Percentiles rank a stretch among this genome's conserved stretches.
phyloP scores from a whole-genome alignment of 345 rosid genomes.

The Syzygium aromaticum region DNA sequence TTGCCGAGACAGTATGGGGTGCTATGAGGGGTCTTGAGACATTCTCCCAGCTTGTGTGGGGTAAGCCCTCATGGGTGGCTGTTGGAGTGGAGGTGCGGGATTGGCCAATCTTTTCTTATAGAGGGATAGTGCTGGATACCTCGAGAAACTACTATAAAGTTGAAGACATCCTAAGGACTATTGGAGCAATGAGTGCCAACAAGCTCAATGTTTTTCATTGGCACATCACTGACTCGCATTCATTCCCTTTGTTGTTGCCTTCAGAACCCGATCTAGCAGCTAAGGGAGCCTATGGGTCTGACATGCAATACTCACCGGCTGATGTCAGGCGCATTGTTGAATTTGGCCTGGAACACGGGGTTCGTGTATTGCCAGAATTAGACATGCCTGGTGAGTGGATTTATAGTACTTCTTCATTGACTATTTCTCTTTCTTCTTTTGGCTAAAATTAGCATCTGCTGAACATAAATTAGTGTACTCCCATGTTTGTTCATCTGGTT shows the following conservation, averaged over 20 bases:
- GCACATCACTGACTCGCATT: conserved; percentile 85
- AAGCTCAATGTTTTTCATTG: conserved; percentile 89
- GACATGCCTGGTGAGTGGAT: conserved; percentile 71
- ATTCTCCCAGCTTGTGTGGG: conserved; percentile 80
- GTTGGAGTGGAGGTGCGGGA: conserved; percentile 43
- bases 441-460: not conserved
- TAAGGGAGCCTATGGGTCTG: conserved; percentile 60
- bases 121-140: conserved; percentile 73
- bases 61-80: conserved; percentile 32
- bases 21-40: conserved; percentile 89
- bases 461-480: not conserved
- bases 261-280: conserved; percentile 67
- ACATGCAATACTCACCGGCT: conserved; percentile 48
- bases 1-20: conserved; percentile 63
- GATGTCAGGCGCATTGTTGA: conserved; percentile 48
- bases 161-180: conserved; percentile 55
- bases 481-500: not conserved
- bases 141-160: conserved; percentile 74
- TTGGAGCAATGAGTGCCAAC: conserved; percentile 62
- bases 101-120: conserved; percentile 54
- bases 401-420: not conserved
- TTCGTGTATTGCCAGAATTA: conserved; percentile 72
- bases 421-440: not conserved
- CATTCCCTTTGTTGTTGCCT: conserved; percentile 70
- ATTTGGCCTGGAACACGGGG: conserved; percentile 72